Base-by-base conservation (phyloP, 1,139 yeast genomes). In the Scheffersomyces insectosa region DNA sequence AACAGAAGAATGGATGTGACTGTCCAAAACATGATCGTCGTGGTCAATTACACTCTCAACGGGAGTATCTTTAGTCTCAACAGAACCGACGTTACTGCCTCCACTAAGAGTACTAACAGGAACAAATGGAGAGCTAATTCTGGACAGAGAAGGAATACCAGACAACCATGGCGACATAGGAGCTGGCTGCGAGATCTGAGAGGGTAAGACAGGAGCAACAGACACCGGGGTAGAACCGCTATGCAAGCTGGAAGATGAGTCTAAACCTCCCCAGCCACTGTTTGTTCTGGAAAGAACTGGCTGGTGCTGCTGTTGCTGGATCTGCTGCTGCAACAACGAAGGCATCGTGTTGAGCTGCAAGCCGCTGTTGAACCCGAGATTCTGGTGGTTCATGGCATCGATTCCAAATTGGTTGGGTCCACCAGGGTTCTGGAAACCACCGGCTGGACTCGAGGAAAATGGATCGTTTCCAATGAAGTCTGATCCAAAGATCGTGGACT, bases 81-180 rank as follows among this genome's bases (percentile, higher is more conserved):
- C 35, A 15, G 37, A 14, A 28, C 14, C 23, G 10, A 20, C 29
- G 13, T 38, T 31, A 14, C 11, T 33, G 14, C 12, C 15, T 6
- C 34, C 25, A 16, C 39, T 33, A 28, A 37, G 37, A 9, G 38
- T 42, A 11, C 51, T 35, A 3, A 45, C 37, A 10, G 70, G 63
- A 14, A 66, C 66, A 51, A 73, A 74, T 2, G 79, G 79, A 3
- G 78, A 72, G 44, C 58, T 62, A 12, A 68, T 75, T 29, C 79
- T 56, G 12, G 77, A 71, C 46, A 52, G 64, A 4, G 68, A 56
- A 42, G 65, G 74, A 20, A 51, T 47, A 7, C 66, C 63, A 4
- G 71, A 51, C 25, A 63, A 43, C 78, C 78, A 72, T 4, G 79
- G 78, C 1, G 77, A 72, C 41, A 69, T 56, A 4, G 77, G 76